Conservation (phyloP, 129 eudicot genomes). For the Flaveria sonorensis region DNA sequence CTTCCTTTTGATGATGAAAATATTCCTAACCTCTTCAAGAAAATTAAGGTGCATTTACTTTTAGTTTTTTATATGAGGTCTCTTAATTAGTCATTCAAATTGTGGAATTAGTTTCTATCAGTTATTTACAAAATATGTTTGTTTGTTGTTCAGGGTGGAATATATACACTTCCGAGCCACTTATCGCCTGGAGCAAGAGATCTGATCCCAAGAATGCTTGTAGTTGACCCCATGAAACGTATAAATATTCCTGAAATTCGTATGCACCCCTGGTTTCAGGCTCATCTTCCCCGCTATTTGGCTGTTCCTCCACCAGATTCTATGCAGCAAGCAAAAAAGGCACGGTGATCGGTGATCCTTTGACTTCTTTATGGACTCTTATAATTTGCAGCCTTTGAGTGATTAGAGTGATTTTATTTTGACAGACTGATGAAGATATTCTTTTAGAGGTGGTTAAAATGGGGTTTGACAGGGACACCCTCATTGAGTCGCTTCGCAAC, state of each 20-base stretch:
- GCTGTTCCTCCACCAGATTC: slow-evolving; percentile 99
- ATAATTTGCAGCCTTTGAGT: slow-evolving; percentile 15
- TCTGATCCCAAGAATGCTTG: slow-evolving; percentile 95
- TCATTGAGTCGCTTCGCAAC: slow-evolving; percentile 80
- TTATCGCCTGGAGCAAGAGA: slow-evolving; percentile 95
- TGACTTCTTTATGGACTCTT: not conserved
- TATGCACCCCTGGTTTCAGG: slow-evolving; percentile 85
- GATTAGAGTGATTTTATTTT: not conserved
- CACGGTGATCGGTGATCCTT: slow-evolving; percentile 16
- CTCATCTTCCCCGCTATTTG: slow-evolving; percentile 92
- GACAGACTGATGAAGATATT: slow-evolving; percentile 94
- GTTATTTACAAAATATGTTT: not conserved
- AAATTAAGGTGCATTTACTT: slow-evolving; percentile 69
- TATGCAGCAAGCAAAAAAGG: slow-evolving; percentile 94
- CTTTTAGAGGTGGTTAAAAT: slow-evolving; percentile 86
- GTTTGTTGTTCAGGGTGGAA: slow-evolving; percentile 76
- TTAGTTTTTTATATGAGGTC: not conserved
- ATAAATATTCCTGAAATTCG: slow-evolving; percentile 92
- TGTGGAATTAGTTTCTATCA: not conserved
- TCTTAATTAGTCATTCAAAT: not conserved
- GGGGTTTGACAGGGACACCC: slow-evolving; percentile 88
- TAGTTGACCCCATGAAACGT: slow-evolving; percentile 95
- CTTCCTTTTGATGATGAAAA: slow-evolving; percentile 98
- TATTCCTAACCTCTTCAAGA: slow-evolving; percentile 93
- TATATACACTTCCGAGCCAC: slow-evolving; percentile 97